Conservation (phyloP, 805 yeast genomes). For the Yueomyces sp. region DNA sequence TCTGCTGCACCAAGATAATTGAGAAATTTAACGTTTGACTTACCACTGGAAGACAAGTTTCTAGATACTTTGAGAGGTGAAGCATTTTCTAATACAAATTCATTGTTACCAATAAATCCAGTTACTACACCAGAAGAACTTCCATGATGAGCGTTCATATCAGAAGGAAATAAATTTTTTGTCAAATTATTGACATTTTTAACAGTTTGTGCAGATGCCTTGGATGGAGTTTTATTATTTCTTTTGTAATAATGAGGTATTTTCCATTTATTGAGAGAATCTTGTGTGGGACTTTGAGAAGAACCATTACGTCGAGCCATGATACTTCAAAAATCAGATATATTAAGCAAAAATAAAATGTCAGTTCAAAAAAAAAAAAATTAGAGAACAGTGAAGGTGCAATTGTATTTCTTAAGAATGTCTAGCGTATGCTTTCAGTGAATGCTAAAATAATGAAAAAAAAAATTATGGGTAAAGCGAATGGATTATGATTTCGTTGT, state of each 20-base stretch:
- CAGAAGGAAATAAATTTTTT: background rate
- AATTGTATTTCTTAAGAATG: too few species aligned
- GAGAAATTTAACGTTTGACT: background rate
- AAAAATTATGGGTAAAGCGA: too few species aligned
- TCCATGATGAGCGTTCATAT: background rate
- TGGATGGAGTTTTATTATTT: background rate
- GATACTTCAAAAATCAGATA: background rate
- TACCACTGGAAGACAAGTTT: too few species aligned
- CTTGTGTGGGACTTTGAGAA: background rate
- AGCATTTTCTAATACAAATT: background rate
- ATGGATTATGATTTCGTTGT: too few species aligned
- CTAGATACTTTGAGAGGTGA: background rate
- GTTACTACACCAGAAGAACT: conserved; percentile 1
- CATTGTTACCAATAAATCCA: conserved; percentile 3
- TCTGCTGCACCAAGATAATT: background rate
- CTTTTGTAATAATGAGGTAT: conserved; percentile 22
- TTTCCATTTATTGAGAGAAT: background rate
- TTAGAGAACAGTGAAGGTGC: too few species aligned
- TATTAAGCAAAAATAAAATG: background rate
- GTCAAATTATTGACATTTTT: background rate
- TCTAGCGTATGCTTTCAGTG: too few species aligned
- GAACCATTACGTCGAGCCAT: background rate
- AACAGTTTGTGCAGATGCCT: background rate
- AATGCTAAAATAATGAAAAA: too few species aligned
- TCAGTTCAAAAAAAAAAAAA: too few species aligned